Conservation (phyloP, 371 early-diverging fungal genomes). For the Batrachochytrium dendrobatidis region DNA sequence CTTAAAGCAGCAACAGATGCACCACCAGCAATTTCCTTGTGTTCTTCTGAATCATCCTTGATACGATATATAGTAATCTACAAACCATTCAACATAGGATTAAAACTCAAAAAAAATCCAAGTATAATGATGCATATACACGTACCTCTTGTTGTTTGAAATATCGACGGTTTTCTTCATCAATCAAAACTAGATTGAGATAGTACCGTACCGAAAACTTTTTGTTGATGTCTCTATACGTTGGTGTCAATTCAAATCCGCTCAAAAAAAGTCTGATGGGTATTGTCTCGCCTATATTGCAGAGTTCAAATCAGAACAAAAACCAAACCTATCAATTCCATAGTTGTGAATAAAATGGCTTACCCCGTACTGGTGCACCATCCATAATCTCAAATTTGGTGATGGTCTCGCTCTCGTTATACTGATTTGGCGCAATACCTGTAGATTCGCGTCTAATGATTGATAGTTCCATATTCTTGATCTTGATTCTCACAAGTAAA, state of each 20-base stretch:
- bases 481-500: constrained; percentile 96
- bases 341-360: background rate
- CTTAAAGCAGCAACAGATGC: constrained; percentile 27
- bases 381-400: constrained; percentile 99
- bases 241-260: constrained; percentile 93
- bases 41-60: background rate
- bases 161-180: constrained; percentile 96
- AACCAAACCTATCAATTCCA: too few species aligned
- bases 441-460: constrained; percentile 97
- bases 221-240: constrained; percentile 85
- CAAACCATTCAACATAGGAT: too few species aligned
- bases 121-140: too few species aligned
- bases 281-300: constrained; percentile 81
- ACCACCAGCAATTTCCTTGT: constrained; percentile 30
- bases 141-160: constrained; percentile 85
- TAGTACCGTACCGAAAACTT: constrained; percentile 95
- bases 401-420: constrained; percentile 95
- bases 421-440: constrained; percentile 87
- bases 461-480: constrained; percentile 97
- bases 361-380: constrained; percentile 92
- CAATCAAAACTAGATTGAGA: constrained; percentile 91
- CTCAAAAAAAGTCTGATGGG: constrained; percentile 94
- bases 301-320: background rate
- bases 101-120: too few species aligned
- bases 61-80: constrained; percentile 18